Percentiles rank a stretch among this genome's conserved stretches.
phyloP scores from a whole-genome alignment of 768 basidiomycete genomes.

The Mrakia frigida region DNA sequence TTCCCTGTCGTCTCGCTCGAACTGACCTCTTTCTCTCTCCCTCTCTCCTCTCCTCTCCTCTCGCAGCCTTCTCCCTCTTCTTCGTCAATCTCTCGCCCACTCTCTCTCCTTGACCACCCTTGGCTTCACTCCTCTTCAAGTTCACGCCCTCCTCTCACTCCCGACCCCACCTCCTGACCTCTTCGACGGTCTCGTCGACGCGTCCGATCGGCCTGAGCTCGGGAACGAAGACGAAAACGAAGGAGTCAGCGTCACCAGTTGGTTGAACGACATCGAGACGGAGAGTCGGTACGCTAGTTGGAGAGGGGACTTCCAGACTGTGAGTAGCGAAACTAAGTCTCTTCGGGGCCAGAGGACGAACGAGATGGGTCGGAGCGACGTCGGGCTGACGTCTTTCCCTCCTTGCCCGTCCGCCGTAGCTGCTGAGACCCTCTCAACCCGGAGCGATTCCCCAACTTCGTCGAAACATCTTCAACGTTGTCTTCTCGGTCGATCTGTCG shows the following conservation, averaged over 20 bases:
- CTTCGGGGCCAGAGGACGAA: constrained; percentile 5
- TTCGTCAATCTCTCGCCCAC: constrained; percentile 55
- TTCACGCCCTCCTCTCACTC: constrained; percentile 62
- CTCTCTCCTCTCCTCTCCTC: not conserved
- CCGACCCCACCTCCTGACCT: constrained; percentile 12
- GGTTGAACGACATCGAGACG: constrained; percentile 87
- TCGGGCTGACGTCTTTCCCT: constrained; percentile 53
- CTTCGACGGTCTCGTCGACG: constrained; percentile 70
- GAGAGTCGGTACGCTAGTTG: constrained; percentile 58
- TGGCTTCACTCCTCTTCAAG: constrained; percentile 60
- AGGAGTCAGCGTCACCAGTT: constrained; percentile 55
- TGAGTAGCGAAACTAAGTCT: too few species aligned
- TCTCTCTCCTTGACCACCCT: constrained; percentile 62
- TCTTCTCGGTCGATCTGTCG: constrained; percentile 76
- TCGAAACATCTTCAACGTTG: constrained; percentile 74
- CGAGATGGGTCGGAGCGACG: constrained; percentile 49
- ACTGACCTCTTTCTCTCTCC: not conserved
- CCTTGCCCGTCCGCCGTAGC: constrained; percentile 51
- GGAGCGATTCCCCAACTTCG: constrained; percentile 70
- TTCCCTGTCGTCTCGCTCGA: not conserved
- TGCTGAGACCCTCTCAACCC: constrained; percentile 71
- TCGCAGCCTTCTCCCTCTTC: constrained; percentile 4
- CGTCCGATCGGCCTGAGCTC: constrained; percentile 77
- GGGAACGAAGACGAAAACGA: constrained; percentile 43
- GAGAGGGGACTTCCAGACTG: constrained; percentile 33